Conservation (phyloP, 306 rosid species). For the Glycine latifolia region DNA sequence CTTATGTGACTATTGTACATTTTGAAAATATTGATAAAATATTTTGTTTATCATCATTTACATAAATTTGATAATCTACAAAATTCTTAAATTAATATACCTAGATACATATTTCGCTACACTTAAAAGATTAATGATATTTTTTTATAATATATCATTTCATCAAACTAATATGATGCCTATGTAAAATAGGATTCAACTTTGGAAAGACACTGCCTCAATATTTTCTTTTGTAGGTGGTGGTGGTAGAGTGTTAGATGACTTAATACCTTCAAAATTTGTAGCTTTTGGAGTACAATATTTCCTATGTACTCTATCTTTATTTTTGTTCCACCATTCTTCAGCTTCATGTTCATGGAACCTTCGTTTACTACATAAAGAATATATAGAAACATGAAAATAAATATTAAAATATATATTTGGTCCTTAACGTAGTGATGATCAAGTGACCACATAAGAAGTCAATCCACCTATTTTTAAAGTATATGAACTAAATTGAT, state of each 20-base stretch:
- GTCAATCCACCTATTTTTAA: no score
- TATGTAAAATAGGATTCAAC: constrained; percentile 39
- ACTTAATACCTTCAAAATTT: constrained; percentile 25
- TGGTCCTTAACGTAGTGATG: no score
- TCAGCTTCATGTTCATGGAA: constrained; percentile 80
- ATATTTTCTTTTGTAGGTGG: constrained; percentile 54
- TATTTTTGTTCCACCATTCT: constrained; percentile 92
- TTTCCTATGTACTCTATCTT: constrained; percentile 68
- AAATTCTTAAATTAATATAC: constrained; percentile 34
- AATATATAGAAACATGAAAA: background rate
- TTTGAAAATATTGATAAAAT: background rate
- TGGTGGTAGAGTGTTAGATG: constrained; percentile 40
- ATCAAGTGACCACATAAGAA: no score
- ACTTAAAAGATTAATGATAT: constrained; percentile 26
- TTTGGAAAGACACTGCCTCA: constrained; percentile 49
- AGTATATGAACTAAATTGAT: no score
- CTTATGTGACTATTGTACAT: background rate
- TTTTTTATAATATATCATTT: constrained; percentile 17
- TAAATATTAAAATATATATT: background rate
- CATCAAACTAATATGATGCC: constrained; percentile 44
- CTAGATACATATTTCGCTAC: constrained; percentile 42
- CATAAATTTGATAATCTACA: background rate
- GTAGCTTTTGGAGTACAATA: constrained; percentile 53
- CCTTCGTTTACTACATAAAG: constrained; percentile 65
- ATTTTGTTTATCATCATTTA: background rate